These are phyloP conservation scores for Suaeda aralocaspica DNA, from an alignment of 148 eudicot genomes.

Conservation along the genomic window DNA sequence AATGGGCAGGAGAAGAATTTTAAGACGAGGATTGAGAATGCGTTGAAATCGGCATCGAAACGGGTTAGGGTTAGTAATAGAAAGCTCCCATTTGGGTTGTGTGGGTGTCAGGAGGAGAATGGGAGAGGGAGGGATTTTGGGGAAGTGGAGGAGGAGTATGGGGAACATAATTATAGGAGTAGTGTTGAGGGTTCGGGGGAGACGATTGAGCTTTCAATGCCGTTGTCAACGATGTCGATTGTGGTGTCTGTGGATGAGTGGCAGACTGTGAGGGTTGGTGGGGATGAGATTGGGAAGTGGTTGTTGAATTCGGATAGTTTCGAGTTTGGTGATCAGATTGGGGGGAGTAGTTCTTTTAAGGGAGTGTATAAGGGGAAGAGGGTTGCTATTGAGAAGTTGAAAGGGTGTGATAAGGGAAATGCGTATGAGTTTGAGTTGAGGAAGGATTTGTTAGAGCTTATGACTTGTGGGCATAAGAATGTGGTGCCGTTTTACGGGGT, in stretches of 20 bases:
- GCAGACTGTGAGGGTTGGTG: conserved; percentile 79
- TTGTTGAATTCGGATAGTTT: conserved; percentile 57
- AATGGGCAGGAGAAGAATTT: conserved; percentile 63
- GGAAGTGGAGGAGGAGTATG: conserved; percentile 60
- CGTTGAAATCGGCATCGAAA: conserved; percentile 62
- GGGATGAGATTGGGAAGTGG: conserved; percentile 62
- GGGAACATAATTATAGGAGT: conserved; percentile 49
- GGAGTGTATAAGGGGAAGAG: conserved; percentile 73
- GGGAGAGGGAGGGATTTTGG: conserved; percentile 56
- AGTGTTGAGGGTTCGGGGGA: conserved; percentile 50
- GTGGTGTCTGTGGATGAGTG: conserved; percentile 83
- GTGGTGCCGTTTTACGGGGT: conserved; percentile 76
- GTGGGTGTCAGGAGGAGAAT: conserved; percentile 88
- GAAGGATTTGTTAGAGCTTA: conserved; percentile 70
- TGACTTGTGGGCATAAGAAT: conserved; percentile 95
- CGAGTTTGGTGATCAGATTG: conserved; percentile 67
- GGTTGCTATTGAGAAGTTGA: conserved; percentile 74
- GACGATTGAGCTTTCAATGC: conserved; percentile 47
- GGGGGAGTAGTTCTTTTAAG: conserved; percentile 54
- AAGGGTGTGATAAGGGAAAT: conserved; percentile 91
- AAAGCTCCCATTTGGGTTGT: conserved; percentile 89
- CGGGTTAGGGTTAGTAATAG: conserved; percentile 55
- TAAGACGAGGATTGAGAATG: conserved; percentile 59
- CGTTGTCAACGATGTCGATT: conserved; percentile 58
- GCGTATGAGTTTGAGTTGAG: conserved; percentile 70